A percentile compares a stretch with the other conserved stretches of the same genome.
Evolutionary conservation across 768 basidiomycete genomes (phyloP).

Genomic region (Serendipita sp.): DNA sequence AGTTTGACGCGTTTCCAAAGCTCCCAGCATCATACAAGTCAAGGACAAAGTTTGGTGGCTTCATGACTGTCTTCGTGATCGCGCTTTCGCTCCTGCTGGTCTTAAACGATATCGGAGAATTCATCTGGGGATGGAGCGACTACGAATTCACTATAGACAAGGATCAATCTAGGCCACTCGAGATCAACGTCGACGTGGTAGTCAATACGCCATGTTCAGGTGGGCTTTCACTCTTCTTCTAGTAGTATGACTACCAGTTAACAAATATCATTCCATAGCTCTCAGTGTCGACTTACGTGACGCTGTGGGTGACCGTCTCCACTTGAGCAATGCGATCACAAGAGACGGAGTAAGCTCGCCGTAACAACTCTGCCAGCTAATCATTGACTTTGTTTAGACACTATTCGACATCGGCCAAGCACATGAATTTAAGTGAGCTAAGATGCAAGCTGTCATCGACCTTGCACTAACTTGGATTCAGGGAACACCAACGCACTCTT

Average conservation of each 20-base stretch:
- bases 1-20: slow-evolving; percentile 81
- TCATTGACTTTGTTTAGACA: slow-evolving; percentile 28
- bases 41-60: slow-evolving; percentile 62
- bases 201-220: slow-evolving; percentile 89
- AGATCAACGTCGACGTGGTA: slow-evolving; percentile 81
- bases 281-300: slow-evolving; percentile 82
- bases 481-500: slow-evolving; percentile 47
- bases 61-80: slow-evolving; percentile 57
- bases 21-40: slow-evolving; percentile 66
- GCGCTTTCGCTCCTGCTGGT: slow-evolving; percentile 52
- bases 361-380: neutral
- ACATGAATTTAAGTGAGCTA: slow-evolving; percentile 40
- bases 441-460: neutral
- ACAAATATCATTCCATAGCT: slow-evolving; percentile 27
- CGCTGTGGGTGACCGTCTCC: slow-evolving; percentile 81
- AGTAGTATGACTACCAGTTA: slow-evolving; percentile 5
- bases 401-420: slow-evolving; percentile 73
- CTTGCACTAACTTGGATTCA: slow-evolving; percentile 14
- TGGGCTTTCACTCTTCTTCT: slow-evolving; percentile 27
- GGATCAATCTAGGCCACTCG: slow-evolving; percentile 42
- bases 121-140: slow-evolving; percentile 85
- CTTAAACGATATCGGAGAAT: slow-evolving; percentile 81
- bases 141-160: slow-evolving; percentile 77
- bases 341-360: slow-evolving; percentile 58
- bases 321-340: slow-evolving; percentile 60